Percentiles rank a stretch among this genome's conserved stretches.
phyloP scores from a whole-genome alignment of 2,329 filamentous ascomycete species.

The Hypoxylon sp. region DNA sequence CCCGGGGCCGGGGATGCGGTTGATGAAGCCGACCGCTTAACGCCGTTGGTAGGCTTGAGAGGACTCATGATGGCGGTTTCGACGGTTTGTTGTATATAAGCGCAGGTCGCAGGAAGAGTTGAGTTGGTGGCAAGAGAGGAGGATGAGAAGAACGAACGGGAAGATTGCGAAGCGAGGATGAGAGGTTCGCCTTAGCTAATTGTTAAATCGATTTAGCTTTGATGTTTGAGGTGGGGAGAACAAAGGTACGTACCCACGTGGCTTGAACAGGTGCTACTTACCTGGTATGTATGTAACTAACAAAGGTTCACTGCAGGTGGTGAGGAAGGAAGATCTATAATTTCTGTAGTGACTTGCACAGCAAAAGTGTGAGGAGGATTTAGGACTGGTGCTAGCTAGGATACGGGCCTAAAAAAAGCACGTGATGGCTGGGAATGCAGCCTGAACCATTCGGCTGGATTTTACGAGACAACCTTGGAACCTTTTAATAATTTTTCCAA shows the following conservation, averaged over 20 bases:
- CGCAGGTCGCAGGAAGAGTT: neutral
- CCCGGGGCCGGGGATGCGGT: conserved; percentile 66
- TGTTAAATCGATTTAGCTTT: neutral
- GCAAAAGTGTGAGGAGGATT: neutral
- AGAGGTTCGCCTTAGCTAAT: neutral
- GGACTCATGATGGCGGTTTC: conserved; percentile 68
- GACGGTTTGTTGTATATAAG: neutral
- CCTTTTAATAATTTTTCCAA: neutral
- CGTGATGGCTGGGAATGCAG: neutral
- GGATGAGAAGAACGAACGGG: conserved; percentile 13
- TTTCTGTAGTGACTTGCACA: no score
- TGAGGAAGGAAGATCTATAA: neutral
- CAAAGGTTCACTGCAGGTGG: no score
- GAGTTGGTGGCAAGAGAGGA: conserved; percentile 36
- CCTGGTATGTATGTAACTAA: no score
- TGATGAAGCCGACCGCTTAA: conserved; percentile 67
- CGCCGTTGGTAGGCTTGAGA: conserved; percentile 66
- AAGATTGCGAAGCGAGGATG: conserved; percentile 30
- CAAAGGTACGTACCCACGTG: neutral
- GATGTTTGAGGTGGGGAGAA: neutral
- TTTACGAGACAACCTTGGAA: neutral
- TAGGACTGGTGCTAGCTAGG: neutral
- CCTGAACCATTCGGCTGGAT: neutral
- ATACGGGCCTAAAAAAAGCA: neutral
- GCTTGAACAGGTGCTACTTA: no score